A percentile compares a stretch with the other conserved stretches of the same genome.
phyloP scores from a whole-genome alignment of 768 basidiomycete species.

The Phaffia australis region DNA sequence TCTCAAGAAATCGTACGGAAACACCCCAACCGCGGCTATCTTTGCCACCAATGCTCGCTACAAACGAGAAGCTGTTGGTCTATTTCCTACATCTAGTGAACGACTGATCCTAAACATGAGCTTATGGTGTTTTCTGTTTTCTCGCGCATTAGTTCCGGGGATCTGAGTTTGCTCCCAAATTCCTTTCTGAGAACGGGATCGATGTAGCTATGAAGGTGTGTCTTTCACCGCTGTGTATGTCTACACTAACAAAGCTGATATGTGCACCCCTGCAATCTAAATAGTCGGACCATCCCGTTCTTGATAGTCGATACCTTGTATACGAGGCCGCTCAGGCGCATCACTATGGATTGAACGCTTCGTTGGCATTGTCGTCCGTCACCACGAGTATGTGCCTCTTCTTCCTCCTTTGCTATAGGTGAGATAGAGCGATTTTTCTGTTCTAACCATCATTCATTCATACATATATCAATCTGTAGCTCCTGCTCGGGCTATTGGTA shows the following conservation, averaged over 20 bases:
- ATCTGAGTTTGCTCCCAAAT: conserved; percentile 66
- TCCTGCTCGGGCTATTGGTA: conserved; percentile 58
- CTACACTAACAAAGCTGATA: neutral
- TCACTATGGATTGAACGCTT: conserved; percentile 56
- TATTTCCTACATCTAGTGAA: neutral
- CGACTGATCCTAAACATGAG: no score
- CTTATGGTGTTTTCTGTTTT: no score
- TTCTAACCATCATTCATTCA: no score
- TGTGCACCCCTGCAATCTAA: conserved; percentile 39
- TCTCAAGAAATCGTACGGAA: conserved; percentile 63
- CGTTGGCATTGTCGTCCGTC: conserved; percentile 49
- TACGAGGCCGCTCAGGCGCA: conserved; percentile 70
- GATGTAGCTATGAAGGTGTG: conserved; percentile 57
- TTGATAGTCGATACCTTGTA: conserved; percentile 60
- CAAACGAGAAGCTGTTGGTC: conserved; percentile 56
- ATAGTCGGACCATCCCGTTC: conserved; percentile 42
- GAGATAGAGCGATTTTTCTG: no score
- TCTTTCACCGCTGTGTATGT: neutral
- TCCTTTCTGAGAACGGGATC: conserved; percentile 58
- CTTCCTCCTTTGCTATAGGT: no score
- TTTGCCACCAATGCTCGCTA: conserved; percentile 39
- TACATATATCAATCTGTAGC: no score
- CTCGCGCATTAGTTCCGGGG: conserved; percentile 38
- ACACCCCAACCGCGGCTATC: conserved; percentile 58
- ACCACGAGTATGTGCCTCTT: conserved; percentile 11